Base-by-base conservation (phyloP, 192 early-diverging fungal species). In the Chytriomyces confervae region DNA sequence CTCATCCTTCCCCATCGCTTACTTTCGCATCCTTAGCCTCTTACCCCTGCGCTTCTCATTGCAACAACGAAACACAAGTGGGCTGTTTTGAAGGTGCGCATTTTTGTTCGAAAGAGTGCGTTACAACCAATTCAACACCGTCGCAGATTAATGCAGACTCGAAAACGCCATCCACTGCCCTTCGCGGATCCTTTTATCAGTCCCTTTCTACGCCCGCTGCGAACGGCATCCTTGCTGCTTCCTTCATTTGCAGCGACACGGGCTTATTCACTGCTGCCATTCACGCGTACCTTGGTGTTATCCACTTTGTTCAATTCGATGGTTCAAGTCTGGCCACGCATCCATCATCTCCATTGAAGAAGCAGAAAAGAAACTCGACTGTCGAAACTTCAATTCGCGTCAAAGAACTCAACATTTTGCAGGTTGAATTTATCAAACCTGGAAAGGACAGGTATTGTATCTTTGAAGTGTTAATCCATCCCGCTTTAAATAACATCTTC, bases 391-490 rank as follows among this genome's bases (percentile, higher is more conserved):
- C 65, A 70, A 75, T 44, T 74, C 78, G 16, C 78, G 79, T 62
- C 69, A 85, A 47, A 64, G 48, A 70, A 23, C 68, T 69, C 6
- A 46, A 27, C 36, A 81, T 50, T 3, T 45, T 70, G 20, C 16
- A 69, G 16, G 7, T 64, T 18, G 60, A 43, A 45, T 60, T 80
- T 47, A 20, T 27, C 64, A 72, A n/a, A 50, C 18, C 57, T 48
- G 48, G 27, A 5, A n/a, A 5, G 46, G 16, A 16, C 24, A 43
- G 13, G 20, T 65, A 43, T 16, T 11, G 4, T 20, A 13, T 13
- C 18, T 65, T 27, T 13, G 36, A 65, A 16, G 27, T 3, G 4
- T 23, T 65, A 27, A 65, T 29, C 11, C 36, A 43, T 20, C 4
- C 11, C 27, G 24, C 11, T 23, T 57, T 5, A 57, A n/a, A 20